phyloP scores from a whole-genome alignment of 768 basidiomycete genomes.

The Serendipita sp. region DNA sequence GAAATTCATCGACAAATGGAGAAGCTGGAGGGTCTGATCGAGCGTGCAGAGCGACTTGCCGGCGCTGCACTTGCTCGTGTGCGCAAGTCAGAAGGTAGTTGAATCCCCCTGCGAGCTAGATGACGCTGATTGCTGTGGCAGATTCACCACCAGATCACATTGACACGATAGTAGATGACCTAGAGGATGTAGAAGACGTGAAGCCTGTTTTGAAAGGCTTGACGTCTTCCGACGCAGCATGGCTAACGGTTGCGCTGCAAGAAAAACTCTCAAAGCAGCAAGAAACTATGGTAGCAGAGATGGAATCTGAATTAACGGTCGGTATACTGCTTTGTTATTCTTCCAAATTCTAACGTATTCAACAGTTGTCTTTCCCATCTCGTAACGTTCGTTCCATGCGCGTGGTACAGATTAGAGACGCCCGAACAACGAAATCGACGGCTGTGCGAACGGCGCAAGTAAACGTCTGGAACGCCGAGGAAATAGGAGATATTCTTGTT shows the following conservation, averaged over 20 bases:
- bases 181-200: conserved; percentile 42
- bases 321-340: conserved; percentile 13
- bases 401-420: conserved; percentile 52
- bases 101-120: not conserved
- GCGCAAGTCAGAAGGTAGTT: not conserved
- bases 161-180: conserved; percentile 40
- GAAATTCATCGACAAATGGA: conserved; percentile 41
- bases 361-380: conserved; percentile 46
- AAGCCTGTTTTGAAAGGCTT: conserved; percentile 26
- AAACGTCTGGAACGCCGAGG: conserved; percentile 70
- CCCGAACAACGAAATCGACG: conserved; percentile 34
- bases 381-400: conserved; percentile 65
- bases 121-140: conserved; percentile 22
- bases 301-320: conserved; percentile 63
- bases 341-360: not conserved
- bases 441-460: conserved; percentile 53
- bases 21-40: conserved; percentile 42
- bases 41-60: conserved; percentile 45
- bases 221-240: conserved; percentile 39
- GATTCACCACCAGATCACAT: conserved; percentile 22
- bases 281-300: conserved; percentile 37
- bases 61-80: conserved; percentile 21
- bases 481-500: conserved; percentile 30
- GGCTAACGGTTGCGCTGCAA: conserved; percentile 40
- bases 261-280: conserved; percentile 34